phyloP scores from a whole-genome alignment of 139 green algal genomes.

The Picochlorum sp. region DNA sequence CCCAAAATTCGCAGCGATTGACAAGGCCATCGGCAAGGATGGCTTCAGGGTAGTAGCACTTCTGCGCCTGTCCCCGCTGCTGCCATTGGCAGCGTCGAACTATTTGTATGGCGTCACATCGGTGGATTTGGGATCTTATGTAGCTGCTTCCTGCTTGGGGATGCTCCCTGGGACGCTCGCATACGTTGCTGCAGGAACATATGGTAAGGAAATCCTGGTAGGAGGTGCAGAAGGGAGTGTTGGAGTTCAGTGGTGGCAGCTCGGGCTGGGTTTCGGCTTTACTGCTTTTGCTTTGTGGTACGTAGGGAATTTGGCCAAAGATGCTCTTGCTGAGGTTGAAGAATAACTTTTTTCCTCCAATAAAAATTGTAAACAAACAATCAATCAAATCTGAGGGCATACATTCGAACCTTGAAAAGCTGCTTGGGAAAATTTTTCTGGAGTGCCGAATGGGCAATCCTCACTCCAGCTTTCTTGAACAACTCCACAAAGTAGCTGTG shows the following conservation, averaged over 20 bases:
- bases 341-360: not conserved
- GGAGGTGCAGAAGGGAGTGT: not conserved
- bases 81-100: slow-evolving; percentile 85
- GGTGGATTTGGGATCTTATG: slow-evolving; percentile 75
- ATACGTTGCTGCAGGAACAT: slow-evolving; percentile 62
- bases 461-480: slow-evolving; percentile 17
- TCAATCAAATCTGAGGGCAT: slow-evolving; percentile 9
- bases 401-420: slow-evolving; percentile 33
- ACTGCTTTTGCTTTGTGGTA: slow-evolving; percentile 54
- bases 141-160: slow-evolving; percentile 71
- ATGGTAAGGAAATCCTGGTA: slow-evolving; percentile 17
- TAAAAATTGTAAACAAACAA: not conserved
- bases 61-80: slow-evolving; percentile 79
- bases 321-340: slow-evolving; percentile 56
- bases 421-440: slow-evolving; percentile 26
- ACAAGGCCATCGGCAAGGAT: slow-evolving; percentile 78
- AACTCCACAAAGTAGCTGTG: slow-evolving; percentile 29
- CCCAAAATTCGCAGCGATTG: slow-evolving; percentile 75
- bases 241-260: slow-evolving; percentile 27
- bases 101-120: slow-evolving; percentile 86
- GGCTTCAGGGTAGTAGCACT: slow-evolving; percentile 87
- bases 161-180: slow-evolving; percentile 92
- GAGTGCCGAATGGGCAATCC: slow-evolving; percentile 18
- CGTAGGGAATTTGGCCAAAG: slow-evolving; percentile 56
- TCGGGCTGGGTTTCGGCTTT: slow-evolving; percentile 47